Percentiles rank a stretch among this genome's conserved stretches.
phyloP scores from a whole-genome alignment of 352 stramenopile species.

The Aphanomyces astaci region DNA sequence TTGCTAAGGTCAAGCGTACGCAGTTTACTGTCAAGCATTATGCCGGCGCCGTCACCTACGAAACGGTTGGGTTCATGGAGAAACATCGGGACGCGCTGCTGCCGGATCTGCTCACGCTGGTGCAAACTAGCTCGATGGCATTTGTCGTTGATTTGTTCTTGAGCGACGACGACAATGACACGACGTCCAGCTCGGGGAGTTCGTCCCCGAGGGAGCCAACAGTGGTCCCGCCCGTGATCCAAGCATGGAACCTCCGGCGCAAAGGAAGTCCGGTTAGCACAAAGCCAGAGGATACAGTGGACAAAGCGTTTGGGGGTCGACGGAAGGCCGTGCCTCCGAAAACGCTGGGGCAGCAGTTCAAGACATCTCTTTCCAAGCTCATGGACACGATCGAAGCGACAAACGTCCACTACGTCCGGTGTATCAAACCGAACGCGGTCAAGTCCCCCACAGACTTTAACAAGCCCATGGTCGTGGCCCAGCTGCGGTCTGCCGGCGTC shows the following conservation, averaged over 20 bases:
- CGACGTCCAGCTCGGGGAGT: background rate
- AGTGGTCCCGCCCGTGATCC: constrained; percentile 13
- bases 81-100: constrained; percentile 94
- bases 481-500: constrained; percentile 85
- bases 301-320: constrained; percentile 6
- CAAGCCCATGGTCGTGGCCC: constrained; percentile 87
- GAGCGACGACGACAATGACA: background rate
- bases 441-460: constrained; percentile 82
- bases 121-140: constrained; percentile 59
- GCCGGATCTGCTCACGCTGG: constrained; percentile 90
- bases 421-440: constrained; percentile 85
- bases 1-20: constrained; percentile 82
- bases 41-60: constrained; percentile 91
- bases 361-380: constrained; percentile 64
- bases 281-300: background rate
- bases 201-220: background rate
- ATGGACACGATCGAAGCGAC: constrained; percentile 84
- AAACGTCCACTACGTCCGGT: constrained; percentile 83
- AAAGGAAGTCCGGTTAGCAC: background rate
- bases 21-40: constrained; percentile 96
- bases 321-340: constrained; percentile 31
- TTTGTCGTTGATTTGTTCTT: constrained; percentile 72
- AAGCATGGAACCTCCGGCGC: constrained; percentile 5
- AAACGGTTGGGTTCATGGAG: constrained; percentile 93
- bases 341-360: constrained; percentile 80